Conservation (phyloP, 441 rosid species). For the Oxalis stricta region DNA sequence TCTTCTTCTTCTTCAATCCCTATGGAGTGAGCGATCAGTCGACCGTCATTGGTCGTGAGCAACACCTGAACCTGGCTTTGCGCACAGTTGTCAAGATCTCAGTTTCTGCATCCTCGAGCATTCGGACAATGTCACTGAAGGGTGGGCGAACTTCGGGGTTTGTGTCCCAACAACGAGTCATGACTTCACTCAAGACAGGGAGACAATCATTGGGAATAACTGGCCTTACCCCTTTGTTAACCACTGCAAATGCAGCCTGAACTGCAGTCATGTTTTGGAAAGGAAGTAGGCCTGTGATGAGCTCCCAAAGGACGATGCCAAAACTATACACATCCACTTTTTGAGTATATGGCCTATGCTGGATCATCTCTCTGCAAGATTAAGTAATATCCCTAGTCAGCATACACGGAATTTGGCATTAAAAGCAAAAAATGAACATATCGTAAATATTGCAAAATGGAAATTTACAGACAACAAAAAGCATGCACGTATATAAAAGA, state of each 20-base stretch:
- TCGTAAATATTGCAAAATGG: too few relatives aligned
- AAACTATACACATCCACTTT: constrained; percentile 94
- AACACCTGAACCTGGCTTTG: constrained; percentile 95
- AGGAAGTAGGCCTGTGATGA: constrained; percentile 77
- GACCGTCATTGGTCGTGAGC: constrained; percentile 80
- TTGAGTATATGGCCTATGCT: constrained; percentile 89
- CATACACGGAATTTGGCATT: too few relatives aligned
- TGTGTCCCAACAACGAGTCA: constrained; percentile 93
- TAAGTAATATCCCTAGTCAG: too few relatives aligned
- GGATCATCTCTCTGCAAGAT: constrained; percentile 88
- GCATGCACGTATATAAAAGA: too few relatives aligned
- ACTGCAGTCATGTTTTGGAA: constrained; percentile 96
- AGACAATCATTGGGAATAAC: constrained; percentile 78
- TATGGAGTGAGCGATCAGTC: too few relatives aligned
- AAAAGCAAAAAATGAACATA: too few relatives aligned
- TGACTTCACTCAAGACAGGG: constrained; percentile 65
- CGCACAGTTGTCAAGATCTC: constrained; percentile 84
- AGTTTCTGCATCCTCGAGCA: constrained; percentile 74
- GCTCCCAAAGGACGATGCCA: constrained; percentile 94
- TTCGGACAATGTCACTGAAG: constrained; percentile 63
- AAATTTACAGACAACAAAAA: too few relatives aligned
- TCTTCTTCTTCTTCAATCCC: constrained; percentile 13
- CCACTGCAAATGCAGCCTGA: constrained; percentile 98
- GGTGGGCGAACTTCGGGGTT: constrained; percentile 88
- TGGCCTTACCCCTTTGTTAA: constrained; percentile 82